Evolutionary conservation across 2,329 filamentous ascomycete genomes (phyloP).

Genomic region (Apiospora marii): DNA sequence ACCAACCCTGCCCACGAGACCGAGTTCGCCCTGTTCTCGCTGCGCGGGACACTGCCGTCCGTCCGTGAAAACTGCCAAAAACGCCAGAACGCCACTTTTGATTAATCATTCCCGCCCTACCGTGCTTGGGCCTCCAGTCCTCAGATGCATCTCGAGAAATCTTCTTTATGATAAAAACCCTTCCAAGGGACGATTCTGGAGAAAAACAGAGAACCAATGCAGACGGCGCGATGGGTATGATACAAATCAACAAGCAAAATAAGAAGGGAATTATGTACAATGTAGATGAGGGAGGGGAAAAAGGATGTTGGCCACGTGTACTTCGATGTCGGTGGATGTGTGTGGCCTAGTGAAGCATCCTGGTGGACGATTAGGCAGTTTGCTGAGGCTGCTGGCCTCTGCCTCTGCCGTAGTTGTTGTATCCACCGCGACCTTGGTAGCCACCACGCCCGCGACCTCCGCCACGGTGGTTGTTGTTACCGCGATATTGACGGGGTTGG

Average conservation of each 20-base stretch:
- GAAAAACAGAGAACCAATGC: constrained; percentile 38
- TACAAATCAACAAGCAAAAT: constrained; percentile 42
- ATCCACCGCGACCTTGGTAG: constrained; percentile 44
- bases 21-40: constrained; percentile 4
- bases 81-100: constrained; percentile 27
- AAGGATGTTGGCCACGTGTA: neutral
- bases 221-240: constrained; percentile 44
- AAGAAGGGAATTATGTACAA: constrained; percentile 26
- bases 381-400: constrained; percentile 40
- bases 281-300: constrained; percentile 7
- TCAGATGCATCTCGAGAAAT: constrained; percentile 38
- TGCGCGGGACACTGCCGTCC: constrained; percentile 1
- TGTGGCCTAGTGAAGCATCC: constrained; percentile 24
- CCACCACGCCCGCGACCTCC: constrained; percentile 42
- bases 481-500: constrained; percentile 41
- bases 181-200: constrained; percentile 31
- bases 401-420: constrained; percentile 45
- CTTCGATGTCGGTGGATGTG: neutral
- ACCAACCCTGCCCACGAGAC: neutral
- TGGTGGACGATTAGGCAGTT: constrained; percentile 36
- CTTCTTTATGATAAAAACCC: constrained; percentile 35
- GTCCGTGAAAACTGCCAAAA: constrained; percentile 22
- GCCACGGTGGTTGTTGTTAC: constrained; percentile 36
- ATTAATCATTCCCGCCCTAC: constrained; percentile 25
- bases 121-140: constrained; percentile 35